Evolutionary conservation across 2,329 filamentous ascomycete species (phyloP).

Genomic region (Colletotrichum chrysophilum): DNA sequence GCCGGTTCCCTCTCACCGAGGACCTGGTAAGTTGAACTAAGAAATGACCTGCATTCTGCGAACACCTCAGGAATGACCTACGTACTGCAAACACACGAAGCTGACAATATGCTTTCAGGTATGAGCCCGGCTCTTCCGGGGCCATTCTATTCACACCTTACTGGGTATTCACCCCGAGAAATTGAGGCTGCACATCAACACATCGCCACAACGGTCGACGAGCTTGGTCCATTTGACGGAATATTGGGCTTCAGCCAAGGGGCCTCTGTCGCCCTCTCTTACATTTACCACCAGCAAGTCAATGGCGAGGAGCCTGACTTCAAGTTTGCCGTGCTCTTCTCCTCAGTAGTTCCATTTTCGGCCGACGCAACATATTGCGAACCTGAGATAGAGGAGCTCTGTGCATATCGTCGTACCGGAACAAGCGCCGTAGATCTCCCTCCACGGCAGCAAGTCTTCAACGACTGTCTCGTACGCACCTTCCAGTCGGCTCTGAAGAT

Average conservation of each 20-base stretch:
- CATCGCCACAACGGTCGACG: neutral
- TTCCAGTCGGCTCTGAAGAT: conserved; percentile 12
- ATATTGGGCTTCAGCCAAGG: conserved; percentile 27
- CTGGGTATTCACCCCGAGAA: neutral
- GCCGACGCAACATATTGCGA: neutral
- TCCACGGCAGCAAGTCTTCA: conserved; percentile 2
- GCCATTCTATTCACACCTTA: conserved; percentile 1
- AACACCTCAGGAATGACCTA: neutral
- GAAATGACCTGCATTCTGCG: neutral
- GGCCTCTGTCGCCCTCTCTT: conserved; percentile 10
- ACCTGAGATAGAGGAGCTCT: neutral
- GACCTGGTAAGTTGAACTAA: conserved; percentile 1
- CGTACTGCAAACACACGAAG: neutral
- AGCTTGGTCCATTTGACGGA: conserved; percentile 26
- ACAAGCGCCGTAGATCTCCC: neutral
- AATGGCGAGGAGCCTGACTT: conserved; percentile 1
- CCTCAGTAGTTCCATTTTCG: conserved; percentile 7
- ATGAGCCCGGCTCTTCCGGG: neutral
- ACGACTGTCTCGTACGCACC: neutral
- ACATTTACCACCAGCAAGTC: conserved; percentile 4
- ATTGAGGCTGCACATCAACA: neutral
- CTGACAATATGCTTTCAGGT: neutral
- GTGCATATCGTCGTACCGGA: neutral
- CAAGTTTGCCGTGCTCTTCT: conserved; percentile 13
- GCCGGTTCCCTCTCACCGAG: neutral